These are phyloP conservation scores for Globisporangium acanthophoron DNA, from an alignment of 352 stramenopile species.

Conservation along the genomic window DNA sequence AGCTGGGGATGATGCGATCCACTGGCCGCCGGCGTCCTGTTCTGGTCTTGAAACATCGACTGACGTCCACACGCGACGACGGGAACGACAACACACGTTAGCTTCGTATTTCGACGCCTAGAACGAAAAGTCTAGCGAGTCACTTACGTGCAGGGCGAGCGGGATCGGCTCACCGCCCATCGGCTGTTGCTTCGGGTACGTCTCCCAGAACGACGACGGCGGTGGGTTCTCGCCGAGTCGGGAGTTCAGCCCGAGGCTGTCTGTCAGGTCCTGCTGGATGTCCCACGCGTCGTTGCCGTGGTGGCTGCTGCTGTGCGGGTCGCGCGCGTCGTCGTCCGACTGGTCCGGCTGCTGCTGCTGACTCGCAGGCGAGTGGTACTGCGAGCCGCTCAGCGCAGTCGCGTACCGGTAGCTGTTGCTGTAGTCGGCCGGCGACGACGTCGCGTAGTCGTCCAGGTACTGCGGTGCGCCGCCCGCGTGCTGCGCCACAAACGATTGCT, in stretches of 20 bases:
- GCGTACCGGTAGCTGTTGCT: slow-evolving; percentile 8
- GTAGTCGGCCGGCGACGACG: slow-evolving; percentile 3
- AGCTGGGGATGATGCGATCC: background rate
- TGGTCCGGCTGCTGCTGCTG: slow-evolving; percentile 1
- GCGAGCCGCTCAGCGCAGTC: slow-evolving; percentile 3
- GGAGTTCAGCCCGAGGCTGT: slow-evolving; percentile 12
- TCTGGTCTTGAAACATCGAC: slow-evolving; percentile 23
- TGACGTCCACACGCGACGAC: slow-evolving; percentile 3
- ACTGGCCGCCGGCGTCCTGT: slow-evolving; percentile 2
- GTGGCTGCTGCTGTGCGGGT: slow-evolving; percentile 8
- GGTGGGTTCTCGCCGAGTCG: slow-evolving; percentile 37
- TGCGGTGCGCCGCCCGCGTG: slow-evolving; percentile 4
- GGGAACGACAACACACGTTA: background rate
- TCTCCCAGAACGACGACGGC: slow-evolving; percentile 35
- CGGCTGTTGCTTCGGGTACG: slow-evolving; percentile 27
- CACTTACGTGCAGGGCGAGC: slow-evolving; percentile 16
- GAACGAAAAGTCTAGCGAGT: slow-evolving; percentile 2
- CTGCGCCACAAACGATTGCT: slow-evolving; percentile 10
- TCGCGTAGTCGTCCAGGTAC: slow-evolving; percentile 8
- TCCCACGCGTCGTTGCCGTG: slow-evolving; percentile 21
- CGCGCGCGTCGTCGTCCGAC: slow-evolving; percentile 15
- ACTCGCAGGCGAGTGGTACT: slow-evolving; percentile 5
- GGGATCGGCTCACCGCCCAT: slow-evolving; percentile 24
- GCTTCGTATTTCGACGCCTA: slow-evolving; percentile 10
- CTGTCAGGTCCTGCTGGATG: slow-evolving; percentile 17